Percentiles rank a stretch among this genome's conserved stretches.
phyloP scores from a whole-genome alignment of 768 basidiomycete genomes.

The Xerocomellus amylosporus region DNA sequence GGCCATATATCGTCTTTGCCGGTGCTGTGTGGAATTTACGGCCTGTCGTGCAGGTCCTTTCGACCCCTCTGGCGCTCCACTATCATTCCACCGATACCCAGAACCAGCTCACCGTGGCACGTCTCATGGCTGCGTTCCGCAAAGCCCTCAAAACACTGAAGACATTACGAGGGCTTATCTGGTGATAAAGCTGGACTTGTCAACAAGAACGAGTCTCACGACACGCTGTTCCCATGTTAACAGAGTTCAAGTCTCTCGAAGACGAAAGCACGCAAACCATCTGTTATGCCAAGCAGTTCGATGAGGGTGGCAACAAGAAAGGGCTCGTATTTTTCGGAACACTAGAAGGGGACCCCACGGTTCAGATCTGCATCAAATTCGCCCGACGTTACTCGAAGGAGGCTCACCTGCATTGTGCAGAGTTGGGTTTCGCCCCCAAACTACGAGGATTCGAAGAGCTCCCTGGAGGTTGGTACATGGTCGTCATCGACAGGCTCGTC shows the following conservation, averaged over 20 bases:
- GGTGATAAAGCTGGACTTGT: too few species aligned
- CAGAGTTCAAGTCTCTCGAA: too few species aligned
- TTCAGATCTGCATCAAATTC: slow-evolving; percentile 32
- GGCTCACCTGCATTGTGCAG: slow-evolving; percentile 16
- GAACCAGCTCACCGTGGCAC: not conserved
- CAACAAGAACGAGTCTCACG: too few species aligned
- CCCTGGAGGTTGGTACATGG: not conserved
- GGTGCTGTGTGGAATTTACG: slow-evolving; percentile 25
- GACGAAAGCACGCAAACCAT: too few species aligned
- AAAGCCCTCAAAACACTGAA: slow-evolving; percentile 21
- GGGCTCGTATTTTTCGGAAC: slow-evolving; percentile 11
- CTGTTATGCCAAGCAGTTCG: too few species aligned
- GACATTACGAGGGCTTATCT: slow-evolving; percentile 22
- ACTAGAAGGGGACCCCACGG: too few species aligned
- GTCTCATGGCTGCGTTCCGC: slow-evolving; percentile 27
- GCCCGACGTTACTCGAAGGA: slow-evolving; percentile 22
- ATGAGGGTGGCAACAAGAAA: too few species aligned
- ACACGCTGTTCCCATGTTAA: too few species aligned
- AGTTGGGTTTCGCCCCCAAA: not conserved
- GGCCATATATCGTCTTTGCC: slow-evolving; percentile 14
- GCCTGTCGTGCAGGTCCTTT: slow-evolving; percentile 25
- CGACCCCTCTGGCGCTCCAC: slow-evolving; percentile 20
- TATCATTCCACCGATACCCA: slow-evolving; percentile 21
- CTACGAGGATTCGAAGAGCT: not conserved
- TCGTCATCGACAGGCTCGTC: too few species aligned